Percentiles rank a stretch among this genome's conserved stretches.
Conservation (phyloP, 202 grass and related monocot genomes). For the Dendrocalamus latiflorus region DNA sequence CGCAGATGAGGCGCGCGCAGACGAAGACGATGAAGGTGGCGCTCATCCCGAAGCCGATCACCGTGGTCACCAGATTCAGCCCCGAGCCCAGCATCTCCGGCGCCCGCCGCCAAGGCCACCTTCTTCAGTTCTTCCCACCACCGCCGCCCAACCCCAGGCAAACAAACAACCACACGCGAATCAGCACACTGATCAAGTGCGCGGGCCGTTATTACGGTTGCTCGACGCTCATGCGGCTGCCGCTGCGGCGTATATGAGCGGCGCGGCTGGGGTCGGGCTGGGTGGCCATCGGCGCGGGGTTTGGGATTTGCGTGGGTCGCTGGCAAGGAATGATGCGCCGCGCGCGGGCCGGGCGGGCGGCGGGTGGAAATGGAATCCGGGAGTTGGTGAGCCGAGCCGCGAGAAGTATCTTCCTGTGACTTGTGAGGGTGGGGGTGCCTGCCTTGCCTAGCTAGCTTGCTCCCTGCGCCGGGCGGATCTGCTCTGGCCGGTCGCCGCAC, state of each 20-base stretch:
- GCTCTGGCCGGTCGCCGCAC: neutral
- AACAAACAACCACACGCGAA: neutral
- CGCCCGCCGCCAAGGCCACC: neutral
- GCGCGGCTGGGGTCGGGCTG: slow-evolving; percentile 14
- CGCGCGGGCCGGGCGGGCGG: slow-evolving; percentile 9
- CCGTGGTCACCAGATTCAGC: slow-evolving; percentile 90
- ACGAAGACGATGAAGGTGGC: slow-evolving; percentile 95
- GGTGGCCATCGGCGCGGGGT: slow-evolving; percentile 49
- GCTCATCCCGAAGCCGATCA: slow-evolving; percentile 97
- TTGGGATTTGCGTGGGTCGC: slow-evolving; percentile 55
- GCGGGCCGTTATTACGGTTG: neutral
- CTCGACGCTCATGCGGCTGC: neutral
- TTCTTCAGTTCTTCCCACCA: neutral
- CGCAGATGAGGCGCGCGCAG: slow-evolving; percentile 86
- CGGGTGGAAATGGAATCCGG: slow-evolving; percentile 17
- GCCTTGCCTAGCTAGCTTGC: neutral
- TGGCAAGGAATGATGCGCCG: slow-evolving; percentile 53
- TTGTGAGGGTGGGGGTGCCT: slow-evolving; percentile 23
- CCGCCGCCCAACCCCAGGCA: neutral
- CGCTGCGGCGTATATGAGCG: slow-evolving; percentile 32
- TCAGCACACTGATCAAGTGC: neutral
- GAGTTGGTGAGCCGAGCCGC: slow-evolving; percentile 18
- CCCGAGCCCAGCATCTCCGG: slow-evolving; percentile 70
- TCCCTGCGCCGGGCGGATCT: neutral
- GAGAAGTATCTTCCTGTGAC: slow-evolving; percentile 32